Base-by-base conservation (phyloP, 1,139 yeast genomes). In the Saccharomyces hybrid region DNA sequence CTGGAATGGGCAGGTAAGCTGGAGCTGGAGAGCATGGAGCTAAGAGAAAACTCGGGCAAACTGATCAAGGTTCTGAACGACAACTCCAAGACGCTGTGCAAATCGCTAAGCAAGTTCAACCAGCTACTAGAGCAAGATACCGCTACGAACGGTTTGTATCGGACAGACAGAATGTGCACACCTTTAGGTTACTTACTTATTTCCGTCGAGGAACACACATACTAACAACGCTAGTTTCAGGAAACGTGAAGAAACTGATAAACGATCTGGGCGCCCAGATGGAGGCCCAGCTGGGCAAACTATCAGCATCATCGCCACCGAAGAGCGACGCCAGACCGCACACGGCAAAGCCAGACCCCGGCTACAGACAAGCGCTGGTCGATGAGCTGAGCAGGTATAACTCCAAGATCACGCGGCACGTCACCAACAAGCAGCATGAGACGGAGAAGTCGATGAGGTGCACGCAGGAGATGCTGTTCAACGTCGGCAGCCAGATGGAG, bases 1-100 rank as follows among this genome's bases (percentile, higher is more conserved):
- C 60, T 76, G 2, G 62, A 71, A 57, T 77, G 80, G 80, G 80
- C 80, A 0, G 71, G 76, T 7, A 70, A 73, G 46, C 60, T 78
- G 24, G 81, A 78, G 58, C 56, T 77, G 51, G 80, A 78, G 57
- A 68, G 75, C n/a, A 65, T 73, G 1, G 78, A 74, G 31, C 60
- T 75, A 26, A 60, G 77, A 44, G 71, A 69, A 7, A 64, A 68
- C 52, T 68, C 77, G 0, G 60, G 60, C 6, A 62, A 60, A 19
- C 60, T 74, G 51, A 61, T 68, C 3, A 58, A 59, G 21, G 64
- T 54, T 3, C 21, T 50, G 42, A 42, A 29, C 19, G 42, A 50
- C 8, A 50, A 24, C 11, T 44, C 52, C 12, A 14, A 6, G 31
- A 48, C 26, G 31, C n/a, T 50, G n/a, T 16, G 42, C 8, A 29